phyloP scores from a whole-genome alignment of 805 yeast species.

The Pichia insulana region DNA sequence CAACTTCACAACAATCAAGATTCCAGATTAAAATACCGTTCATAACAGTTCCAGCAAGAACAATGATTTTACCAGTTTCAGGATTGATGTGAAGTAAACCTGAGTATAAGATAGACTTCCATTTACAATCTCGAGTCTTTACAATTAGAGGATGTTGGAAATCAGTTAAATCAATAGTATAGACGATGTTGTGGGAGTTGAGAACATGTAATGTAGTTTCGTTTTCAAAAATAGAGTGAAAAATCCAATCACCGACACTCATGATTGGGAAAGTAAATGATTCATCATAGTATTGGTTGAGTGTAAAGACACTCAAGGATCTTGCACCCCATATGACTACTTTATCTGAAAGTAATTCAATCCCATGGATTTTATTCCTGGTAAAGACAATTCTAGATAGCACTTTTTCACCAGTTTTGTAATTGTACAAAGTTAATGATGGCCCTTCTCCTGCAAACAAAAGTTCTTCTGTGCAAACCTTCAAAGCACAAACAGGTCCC shows the following conservation, averaged over 20 bases:
- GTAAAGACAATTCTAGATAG: conserved; percentile 41
- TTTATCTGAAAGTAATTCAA: conserved; percentile 31
- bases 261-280: conserved; percentile 30
- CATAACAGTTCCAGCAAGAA: conserved; percentile 92
- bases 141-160: conserved; percentile 15
- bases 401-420: conserved; percentile 28
- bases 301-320: conserved; percentile 42
- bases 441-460: conserved; percentile 71
- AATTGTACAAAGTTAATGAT: conserved; percentile 43
- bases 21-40: conserved; percentile 82
- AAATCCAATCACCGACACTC: conserved; percentile 73
- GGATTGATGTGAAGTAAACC: conserved; percentile 57
- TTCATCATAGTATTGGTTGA: conserved; percentile 23
- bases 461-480: conserved; percentile 28
- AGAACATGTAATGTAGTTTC: conserved; percentile 40
- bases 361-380: conserved; percentile 80
- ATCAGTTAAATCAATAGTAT: conserved; percentile 24
- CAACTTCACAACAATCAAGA: conserved; percentile 30
- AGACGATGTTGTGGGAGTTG: conserved; percentile 72
- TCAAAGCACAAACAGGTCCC: conserved; percentile 68
- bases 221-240: conserved; percentile 43
- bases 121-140: conserved; percentile 40
- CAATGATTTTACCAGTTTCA: conserved; percentile 30
- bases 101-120: conserved; percentile 79
- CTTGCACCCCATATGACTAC: conserved; percentile 58